Conservation (phyloP, 768 basidiomycete genomes). For the Lentinula detonsa region DNA sequence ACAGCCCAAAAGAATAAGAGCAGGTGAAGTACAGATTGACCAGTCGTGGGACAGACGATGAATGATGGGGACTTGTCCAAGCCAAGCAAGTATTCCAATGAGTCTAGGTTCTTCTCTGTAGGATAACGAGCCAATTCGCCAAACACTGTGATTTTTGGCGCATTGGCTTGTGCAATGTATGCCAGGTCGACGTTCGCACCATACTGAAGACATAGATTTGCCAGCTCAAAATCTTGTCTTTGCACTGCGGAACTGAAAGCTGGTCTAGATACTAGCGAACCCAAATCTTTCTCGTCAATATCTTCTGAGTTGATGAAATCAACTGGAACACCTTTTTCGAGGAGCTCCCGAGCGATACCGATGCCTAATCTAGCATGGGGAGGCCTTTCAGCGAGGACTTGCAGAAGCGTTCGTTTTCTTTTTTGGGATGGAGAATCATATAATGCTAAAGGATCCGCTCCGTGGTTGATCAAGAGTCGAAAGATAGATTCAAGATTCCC, state of each 20-base stretch:
- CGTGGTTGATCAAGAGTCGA: conserved; percentile 6
- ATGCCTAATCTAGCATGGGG: background rate
- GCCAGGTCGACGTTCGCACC: conserved; percentile 7
- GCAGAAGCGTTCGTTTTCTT: background rate
- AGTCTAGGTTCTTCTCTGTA: conserved; percentile 5
- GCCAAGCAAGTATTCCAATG: conserved; percentile 1
- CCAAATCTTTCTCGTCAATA: background rate
- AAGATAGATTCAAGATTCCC: conserved; percentile 6
- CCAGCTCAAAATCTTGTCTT: conserved; percentile 8
- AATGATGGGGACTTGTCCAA: background rate
- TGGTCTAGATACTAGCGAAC: background rate
- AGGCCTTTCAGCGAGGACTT: background rate
- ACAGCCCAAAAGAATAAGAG: background rate
- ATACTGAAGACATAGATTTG: background rate
- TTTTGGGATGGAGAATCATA: background rate
- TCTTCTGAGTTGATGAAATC: background rate
- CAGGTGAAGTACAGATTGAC: conserved; percentile 1
- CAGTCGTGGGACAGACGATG: background rate
- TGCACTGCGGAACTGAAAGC: conserved; percentile 7
- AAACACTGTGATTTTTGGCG: conserved; percentile 1
- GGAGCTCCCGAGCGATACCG: background rate
- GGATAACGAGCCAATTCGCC: conserved; percentile 5
- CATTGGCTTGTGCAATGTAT: background rate
- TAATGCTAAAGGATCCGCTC: background rate
- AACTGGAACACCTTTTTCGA: conserved; percentile 7